Percentiles rank a stretch among this genome's conserved stretches.
Conservation (phyloP, 139 green algal genomes). For the Deuterostichococcus epilithicus region DNA sequence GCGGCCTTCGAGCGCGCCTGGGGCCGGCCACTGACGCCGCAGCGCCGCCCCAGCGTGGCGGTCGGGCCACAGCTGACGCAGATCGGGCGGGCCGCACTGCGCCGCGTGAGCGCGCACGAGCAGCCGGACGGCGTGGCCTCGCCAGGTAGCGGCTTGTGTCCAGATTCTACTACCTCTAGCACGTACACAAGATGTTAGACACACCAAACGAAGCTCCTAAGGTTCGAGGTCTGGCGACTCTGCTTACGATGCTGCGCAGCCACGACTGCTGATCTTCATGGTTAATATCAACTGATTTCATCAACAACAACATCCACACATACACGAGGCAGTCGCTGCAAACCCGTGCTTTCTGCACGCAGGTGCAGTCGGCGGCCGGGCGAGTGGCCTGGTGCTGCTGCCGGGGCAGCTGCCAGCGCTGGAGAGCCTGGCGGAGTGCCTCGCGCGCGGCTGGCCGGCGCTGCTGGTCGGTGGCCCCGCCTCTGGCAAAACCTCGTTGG, state of each 20-base stretch:
- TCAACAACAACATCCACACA: too few species aligned
- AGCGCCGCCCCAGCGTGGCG: not conserved
- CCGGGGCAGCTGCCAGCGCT: constrained; percentile 55
- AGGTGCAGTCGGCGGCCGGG: not conserved
- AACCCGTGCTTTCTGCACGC: too few species aligned
- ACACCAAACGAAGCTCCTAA: too few species aligned
- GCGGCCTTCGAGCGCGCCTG: constrained; percentile 51
- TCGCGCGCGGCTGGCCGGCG: constrained; percentile 66
- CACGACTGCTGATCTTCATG: too few species aligned
- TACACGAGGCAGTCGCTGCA: too few species aligned
- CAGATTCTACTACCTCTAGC: too few species aligned
- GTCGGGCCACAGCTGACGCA: constrained; percentile 13
- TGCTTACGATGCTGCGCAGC: too few species aligned
- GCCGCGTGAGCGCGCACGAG: not conserved
- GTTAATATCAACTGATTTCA: too few species aligned
- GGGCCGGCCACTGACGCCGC: constrained; percentile 18
- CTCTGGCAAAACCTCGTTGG: constrained; percentile 41
- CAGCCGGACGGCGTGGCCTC: too few species aligned
- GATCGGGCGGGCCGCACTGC: constrained; percentile 24
- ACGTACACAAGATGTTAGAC: too few species aligned
- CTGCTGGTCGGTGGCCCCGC: constrained; percentile 59
- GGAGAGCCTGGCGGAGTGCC: constrained; percentile 48
- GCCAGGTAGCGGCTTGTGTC: too few species aligned
- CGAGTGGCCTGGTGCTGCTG: constrained; percentile 53
- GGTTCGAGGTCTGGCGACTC: too few species aligned